Base-by-base conservation (phyloP, 495 filamentous ascomycete species). In the Trichoderma erinaceum region DNA sequence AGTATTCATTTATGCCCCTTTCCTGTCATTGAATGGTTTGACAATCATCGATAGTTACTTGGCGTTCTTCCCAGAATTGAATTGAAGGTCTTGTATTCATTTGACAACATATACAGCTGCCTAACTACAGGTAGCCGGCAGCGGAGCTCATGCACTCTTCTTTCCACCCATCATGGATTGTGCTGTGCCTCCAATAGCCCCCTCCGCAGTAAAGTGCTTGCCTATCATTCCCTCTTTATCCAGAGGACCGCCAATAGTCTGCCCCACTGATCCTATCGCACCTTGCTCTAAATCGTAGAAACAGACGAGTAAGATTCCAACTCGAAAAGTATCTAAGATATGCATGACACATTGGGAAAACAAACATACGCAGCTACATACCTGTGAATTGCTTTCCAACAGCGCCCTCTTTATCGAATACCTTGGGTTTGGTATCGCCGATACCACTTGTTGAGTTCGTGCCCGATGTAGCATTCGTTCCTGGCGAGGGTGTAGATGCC, bases 171-270 rank as follows among this genome's bases (percentile, higher is more conserved):
- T 68, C 21, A 75, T 70, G 56, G 78, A 73, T 71, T 85, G 78
- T 21, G 81, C 79, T 35, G 78, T 72, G 0, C 79, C 80, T 10
- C 80, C 80, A 43, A 81, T 71, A 15, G 69, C 70, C 0, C 79
- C 80, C 27, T 78, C 73, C 0, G 70, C 64, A 0, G 78, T 80
- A 68, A 80, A 83, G 43, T 80, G 77, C 69, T 82, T 82, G 48
- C 80, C 77, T 50, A 82, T 71, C 64, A 75, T 71, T 0, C 80
- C 80, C 27, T 78, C 75, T 67, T 77, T 78, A 65, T 80, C 76
- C 12, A 85, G 69, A 1, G 83, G 79, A 0, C 83, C 82, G 7
- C 83, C 83, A 8, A 84, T 70, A 67, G 76, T 79, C 71, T 85
- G 78, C 11, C 79, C 81, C 10, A 73, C 74, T 32, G 79, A 75